Conservation (phyloP, 306 rosid species). For the Datisca glomerata region DNA sequence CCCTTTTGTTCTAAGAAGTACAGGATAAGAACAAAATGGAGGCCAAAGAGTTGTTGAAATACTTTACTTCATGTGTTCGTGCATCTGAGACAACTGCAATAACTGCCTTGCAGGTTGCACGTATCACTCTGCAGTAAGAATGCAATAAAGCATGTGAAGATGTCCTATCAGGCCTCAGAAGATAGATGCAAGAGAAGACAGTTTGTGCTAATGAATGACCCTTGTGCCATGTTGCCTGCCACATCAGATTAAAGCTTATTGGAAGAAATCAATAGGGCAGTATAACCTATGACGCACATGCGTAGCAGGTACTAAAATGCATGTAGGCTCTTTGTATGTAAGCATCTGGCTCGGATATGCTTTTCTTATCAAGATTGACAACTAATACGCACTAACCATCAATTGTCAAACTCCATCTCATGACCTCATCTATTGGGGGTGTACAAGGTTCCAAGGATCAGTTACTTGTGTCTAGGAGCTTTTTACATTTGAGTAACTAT, state of each 20-base stretch:
- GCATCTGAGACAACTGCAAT: slow-evolving; percentile 77
- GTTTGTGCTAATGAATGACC: slow-evolving; percentile 98
- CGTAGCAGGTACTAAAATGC: too few species aligned
- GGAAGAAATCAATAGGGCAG: background rate
- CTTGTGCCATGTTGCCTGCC: slow-evolving; percentile 99
- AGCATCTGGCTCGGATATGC: too few species aligned
- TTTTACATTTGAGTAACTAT: too few species aligned
- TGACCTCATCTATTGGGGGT: too few species aligned
- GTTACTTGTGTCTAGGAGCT: too few species aligned
- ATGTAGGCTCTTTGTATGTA: too few species aligned
- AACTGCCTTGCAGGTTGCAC: slow-evolving; percentile 79
- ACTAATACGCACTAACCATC: too few species aligned
- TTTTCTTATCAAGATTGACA: too few species aligned
- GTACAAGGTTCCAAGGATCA: too few species aligned
- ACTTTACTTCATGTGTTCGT: slow-evolving; percentile 99
- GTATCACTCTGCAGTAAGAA: slow-evolving; percentile 69
- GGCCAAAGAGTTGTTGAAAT: slow-evolving; percentile 44
- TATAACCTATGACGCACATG: background rate
- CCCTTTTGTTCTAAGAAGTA: too few species aligned
- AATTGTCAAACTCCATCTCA: too few species aligned
- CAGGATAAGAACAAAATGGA: slow-evolving; percentile 4
- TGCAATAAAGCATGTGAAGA: slow-evolving; percentile 72
- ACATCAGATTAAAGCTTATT: slow-evolving; percentile 11
- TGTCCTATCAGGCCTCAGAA: slow-evolving; percentile 77
- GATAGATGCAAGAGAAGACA: slow-evolving; percentile 94